phyloP scores from a whole-genome alignment of 352 stramenopile species.

The Pythium dissimile region DNA sequence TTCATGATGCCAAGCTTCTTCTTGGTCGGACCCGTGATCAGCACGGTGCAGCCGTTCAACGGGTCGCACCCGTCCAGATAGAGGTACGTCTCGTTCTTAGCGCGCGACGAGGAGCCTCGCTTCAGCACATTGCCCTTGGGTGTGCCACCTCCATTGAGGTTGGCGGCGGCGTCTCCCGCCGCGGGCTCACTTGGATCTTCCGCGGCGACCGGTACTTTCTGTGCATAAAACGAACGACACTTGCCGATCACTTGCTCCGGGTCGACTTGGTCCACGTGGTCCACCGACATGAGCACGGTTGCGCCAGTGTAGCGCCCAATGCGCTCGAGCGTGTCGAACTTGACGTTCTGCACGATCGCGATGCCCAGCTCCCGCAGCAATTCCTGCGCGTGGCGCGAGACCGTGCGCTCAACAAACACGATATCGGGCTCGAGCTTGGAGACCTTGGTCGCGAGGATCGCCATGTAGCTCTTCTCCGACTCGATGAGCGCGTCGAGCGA shows the following conservation, averaged over 20 bases:
- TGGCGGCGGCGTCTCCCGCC: background rate
- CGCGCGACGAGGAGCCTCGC: slow-evolving; percentile 22
- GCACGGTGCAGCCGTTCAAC: slow-evolving; percentile 91
- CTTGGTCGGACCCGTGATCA: slow-evolving; percentile 90
- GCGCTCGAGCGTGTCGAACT: slow-evolving; percentile 86
- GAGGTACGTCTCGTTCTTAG: slow-evolving; percentile 85
- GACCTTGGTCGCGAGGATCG: slow-evolving; percentile 97
- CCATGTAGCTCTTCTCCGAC: slow-evolving; percentile 96
- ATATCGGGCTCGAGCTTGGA: slow-evolving; percentile 93
- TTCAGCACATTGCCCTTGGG: slow-evolving; percentile 19
- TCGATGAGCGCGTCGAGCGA: slow-evolving; percentile 96
- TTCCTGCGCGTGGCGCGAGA: slow-evolving; percentile 92
- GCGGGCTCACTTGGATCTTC: slow-evolving; percentile 21
- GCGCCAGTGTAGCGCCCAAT: slow-evolving; percentile 93
- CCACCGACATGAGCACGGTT: slow-evolving; percentile 89
- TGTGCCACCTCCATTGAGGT: background rate
- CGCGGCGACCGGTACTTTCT: slow-evolving; percentile 45
- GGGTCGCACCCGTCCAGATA: slow-evolving; percentile 95
- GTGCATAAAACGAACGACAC: slow-evolving; percentile 67
- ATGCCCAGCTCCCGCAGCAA: slow-evolving; percentile 89
- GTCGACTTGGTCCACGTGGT: slow-evolving; percentile 83
- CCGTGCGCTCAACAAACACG: slow-evolving; percentile 90
- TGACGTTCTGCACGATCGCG: slow-evolving; percentile 94
- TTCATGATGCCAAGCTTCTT: slow-evolving; percentile 92
- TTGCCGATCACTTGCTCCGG: slow-evolving; percentile 50